Conservation (phyloP, 352 stramenopile genomes). For the Phytopythium cucurbitacearum region DNA sequence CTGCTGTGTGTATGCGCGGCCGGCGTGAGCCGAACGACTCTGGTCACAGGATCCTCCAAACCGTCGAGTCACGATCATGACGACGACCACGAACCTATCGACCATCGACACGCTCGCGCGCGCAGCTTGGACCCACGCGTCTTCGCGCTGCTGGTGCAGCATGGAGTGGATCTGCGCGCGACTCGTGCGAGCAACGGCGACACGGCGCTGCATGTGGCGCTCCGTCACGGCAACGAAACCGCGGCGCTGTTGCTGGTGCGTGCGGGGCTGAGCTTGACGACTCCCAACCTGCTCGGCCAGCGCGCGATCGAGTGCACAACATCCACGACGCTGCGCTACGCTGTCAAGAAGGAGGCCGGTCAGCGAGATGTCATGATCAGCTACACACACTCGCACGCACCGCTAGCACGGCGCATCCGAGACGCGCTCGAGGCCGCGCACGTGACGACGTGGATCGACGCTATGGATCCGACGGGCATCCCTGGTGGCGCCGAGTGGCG, state of each 20-base stretch:
- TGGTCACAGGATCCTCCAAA: background rate
- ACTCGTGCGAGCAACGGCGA: slow-evolving; percentile 61
- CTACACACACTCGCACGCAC: slow-evolving; percentile 75
- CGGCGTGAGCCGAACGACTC: slow-evolving; percentile 8
- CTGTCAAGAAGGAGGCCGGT: slow-evolving; percentile 80
- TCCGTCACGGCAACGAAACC: slow-evolving; percentile 64
- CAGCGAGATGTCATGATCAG: slow-evolving; percentile 87
- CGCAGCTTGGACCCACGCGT: slow-evolving; percentile 46
- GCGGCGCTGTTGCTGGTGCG: slow-evolving; percentile 67
- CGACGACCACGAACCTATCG: slow-evolving; percentile 16
- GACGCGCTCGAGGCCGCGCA: slow-evolving; percentile 62
- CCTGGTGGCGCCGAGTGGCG: slow-evolving; percentile 74
- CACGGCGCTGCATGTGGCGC: slow-evolving; percentile 66
- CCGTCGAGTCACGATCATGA: slow-evolving; percentile 10
- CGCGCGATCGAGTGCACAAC: slow-evolving; percentile 70
- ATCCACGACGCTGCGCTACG: slow-evolving; percentile 67
- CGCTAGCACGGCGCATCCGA: slow-evolving; percentile 60
- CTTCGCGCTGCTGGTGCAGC: slow-evolving; percentile 41
- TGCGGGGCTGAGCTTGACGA: slow-evolving; percentile 60
- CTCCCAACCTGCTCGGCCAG: slow-evolving; percentile 54
- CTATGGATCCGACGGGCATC: slow-evolving; percentile 80
- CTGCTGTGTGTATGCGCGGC: slow-evolving; percentile 66
- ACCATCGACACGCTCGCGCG: slow-evolving; percentile 17
- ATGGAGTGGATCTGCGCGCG: slow-evolving; percentile 51
- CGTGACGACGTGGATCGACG: slow-evolving; percentile 85